Evolutionary conservation across 176 grass and related monocot species (phyloP).

Genomic region (Melocanna baccifera): DNA sequence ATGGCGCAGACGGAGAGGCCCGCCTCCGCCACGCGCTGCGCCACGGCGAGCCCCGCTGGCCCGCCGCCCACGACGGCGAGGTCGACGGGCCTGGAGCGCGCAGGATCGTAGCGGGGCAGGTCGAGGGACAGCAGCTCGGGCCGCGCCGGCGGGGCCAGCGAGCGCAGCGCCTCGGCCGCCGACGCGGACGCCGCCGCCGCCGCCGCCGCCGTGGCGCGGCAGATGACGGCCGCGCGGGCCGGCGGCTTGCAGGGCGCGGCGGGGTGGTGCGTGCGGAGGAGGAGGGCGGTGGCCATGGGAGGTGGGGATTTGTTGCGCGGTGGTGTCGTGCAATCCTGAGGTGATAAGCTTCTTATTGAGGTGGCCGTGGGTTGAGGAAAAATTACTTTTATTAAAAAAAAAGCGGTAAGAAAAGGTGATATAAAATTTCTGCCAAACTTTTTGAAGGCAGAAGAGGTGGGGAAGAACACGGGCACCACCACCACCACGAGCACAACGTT

Average conservation of each 20-base stretch:
- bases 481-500: no score
- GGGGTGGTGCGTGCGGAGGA: slow-evolving; percentile 38
- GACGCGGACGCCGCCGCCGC: background rate
- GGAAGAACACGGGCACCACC: no score
- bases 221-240: background rate
- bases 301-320: slow-evolving; percentile 16
- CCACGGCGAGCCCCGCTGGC: slow-evolving; percentile 78
- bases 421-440: no score
- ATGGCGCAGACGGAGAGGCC: slow-evolving; percentile 85
- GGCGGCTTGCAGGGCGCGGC: background rate
- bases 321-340: slow-evolving; percentile 33
- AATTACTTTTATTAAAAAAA: no score
- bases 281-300: slow-evolving; percentile 40
- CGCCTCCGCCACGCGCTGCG: slow-evolving; percentile 82
- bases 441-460: no score
- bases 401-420: no score
- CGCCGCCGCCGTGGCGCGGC: slow-evolving; percentile 30
- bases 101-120: slow-evolving; percentile 78
- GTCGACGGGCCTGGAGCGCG: slow-evolving; percentile 60
- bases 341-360: slow-evolving; percentile 37
- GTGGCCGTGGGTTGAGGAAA: background rate
- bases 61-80: slow-evolving; percentile 84
- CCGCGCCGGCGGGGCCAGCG: slow-evolving; percentile 45
- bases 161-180: slow-evolving; percentile 38
- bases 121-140: slow-evolving; percentile 65